These are phyloP conservation scores for Tausonia pullulans DNA, from an alignment of 1,284 basidiomycete species.

Conservation along the genomic window DNA sequence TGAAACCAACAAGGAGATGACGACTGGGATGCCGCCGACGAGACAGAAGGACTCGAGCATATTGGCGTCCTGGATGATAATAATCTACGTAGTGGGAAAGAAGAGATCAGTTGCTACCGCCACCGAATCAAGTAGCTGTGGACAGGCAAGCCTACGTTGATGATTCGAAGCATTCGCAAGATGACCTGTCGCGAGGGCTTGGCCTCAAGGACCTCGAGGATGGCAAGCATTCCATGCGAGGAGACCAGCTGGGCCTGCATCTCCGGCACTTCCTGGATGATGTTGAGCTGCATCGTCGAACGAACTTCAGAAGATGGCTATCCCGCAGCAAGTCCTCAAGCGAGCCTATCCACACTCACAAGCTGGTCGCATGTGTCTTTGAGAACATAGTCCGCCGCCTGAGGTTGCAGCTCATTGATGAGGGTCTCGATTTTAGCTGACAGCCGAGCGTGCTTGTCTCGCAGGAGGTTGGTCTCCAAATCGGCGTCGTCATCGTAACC, in stretches of 20 bases:
- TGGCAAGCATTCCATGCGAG: constrained; percentile 86
- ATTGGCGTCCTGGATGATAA: constrained; percentile 72
- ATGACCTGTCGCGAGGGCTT: constrained; percentile 68
- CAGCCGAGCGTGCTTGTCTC: constrained; percentile 80
- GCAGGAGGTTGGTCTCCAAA: constrained; percentile 72
- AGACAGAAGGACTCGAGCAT: constrained; percentile 91
- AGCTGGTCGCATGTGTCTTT: constrained; percentile 77
- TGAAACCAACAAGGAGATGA: constrained; percentile 54
- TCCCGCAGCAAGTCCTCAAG: too few relatives aligned
- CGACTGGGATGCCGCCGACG: constrained; percentile 82
- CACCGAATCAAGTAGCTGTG: not conserved
- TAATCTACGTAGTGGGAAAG: constrained; percentile 38
- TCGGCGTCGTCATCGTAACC: constrained; percentile 66
- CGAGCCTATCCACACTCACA: constrained; percentile 39
- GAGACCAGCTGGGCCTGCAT: constrained; percentile 80
- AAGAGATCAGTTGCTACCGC: not conserved
- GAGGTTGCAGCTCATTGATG: constrained; percentile 73
- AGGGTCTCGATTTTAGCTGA: constrained; percentile 68
- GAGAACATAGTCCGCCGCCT: constrained; percentile 64
- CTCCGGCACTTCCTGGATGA: constrained; percentile 73
- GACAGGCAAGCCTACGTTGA: constrained; percentile 54
- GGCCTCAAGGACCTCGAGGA: constrained; percentile 81
- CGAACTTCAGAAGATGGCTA: too few relatives aligned
- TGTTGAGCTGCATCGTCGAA: constrained; percentile 45
- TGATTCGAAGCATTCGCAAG: constrained; percentile 70